phyloP scores from a whole-genome alignment of 768 basidiomycete species.

The Tricholoma matsutake region DNA sequence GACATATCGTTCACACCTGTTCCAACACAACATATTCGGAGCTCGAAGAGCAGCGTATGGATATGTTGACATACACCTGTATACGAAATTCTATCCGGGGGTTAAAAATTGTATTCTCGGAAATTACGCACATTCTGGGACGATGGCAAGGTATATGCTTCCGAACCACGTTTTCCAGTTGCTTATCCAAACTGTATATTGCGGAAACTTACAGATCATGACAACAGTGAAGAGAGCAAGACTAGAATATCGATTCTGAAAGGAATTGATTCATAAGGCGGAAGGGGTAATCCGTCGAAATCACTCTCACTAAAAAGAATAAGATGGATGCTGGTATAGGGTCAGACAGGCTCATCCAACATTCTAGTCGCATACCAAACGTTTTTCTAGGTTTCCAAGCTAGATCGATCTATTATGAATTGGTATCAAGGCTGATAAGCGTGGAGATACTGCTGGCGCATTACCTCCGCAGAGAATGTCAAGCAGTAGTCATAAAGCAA shows the following conservation, averaged over 20 bases:
- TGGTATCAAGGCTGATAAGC: no score
- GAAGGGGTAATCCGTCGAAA: neutral
- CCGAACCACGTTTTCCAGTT: neutral
- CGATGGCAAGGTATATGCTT: conserved; percentile 15
- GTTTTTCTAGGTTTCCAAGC: conserved; percentile 14
- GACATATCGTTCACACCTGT: conserved; percentile 15
- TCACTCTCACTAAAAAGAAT: conserved; percentile 13
- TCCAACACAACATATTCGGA: neutral
- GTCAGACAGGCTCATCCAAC: neutral
- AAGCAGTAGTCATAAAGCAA: conserved; percentile 17
- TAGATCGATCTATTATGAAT: conserved; percentile 11
- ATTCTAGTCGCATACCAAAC: neutral
- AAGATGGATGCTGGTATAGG: conserved; percentile 10
- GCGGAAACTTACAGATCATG: conserved; percentile 9
- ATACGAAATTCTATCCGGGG: neutral
- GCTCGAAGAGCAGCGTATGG: no score
- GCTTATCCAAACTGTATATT: neutral
- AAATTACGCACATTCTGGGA: conserved; percentile 5
- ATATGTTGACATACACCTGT: neutral
- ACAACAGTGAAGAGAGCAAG: conserved; percentile 11
- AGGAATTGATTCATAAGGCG: neutral
- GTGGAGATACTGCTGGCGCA: no score
- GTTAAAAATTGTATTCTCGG: neutral
- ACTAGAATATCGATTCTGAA: conserved; percentile 19
- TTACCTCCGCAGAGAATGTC: conserved; percentile 16